phyloP scores from a whole-genome alignment of 768 basidiomycete species.

The Leccinum rimulosum region DNA sequence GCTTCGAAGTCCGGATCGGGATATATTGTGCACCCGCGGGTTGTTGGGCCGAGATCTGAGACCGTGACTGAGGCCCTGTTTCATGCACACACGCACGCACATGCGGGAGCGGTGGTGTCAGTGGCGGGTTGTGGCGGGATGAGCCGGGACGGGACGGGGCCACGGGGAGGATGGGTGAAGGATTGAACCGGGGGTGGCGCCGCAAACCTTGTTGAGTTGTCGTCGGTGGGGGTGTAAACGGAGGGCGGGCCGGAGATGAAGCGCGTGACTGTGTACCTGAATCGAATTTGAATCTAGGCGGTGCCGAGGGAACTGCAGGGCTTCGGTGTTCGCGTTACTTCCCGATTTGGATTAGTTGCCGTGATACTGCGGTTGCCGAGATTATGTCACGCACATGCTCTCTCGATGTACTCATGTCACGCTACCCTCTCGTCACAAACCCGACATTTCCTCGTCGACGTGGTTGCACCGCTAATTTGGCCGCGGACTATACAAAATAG shows the following conservation, averaged over 20 bases:
- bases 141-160: slow-evolving; percentile 10
- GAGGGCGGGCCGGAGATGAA: slow-evolving; percentile 19
- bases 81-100: slow-evolving; percentile 3
- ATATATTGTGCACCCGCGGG: slow-evolving; percentile 13
- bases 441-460: slow-evolving; percentile 36
- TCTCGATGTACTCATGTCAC: slow-evolving; percentile 27
- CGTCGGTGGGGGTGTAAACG: slow-evolving; percentile 19
- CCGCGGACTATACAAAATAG: slow-evolving; percentile 30
- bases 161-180: slow-evolving; percentile 1
- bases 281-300: slow-evolving; percentile 43
- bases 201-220: slow-evolving; percentile 6
- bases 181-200: slow-evolving; percentile 21
- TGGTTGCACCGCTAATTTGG: slow-evolving; percentile 33
- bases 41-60: background rate
- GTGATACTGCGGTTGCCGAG: slow-evolving; percentile 33
- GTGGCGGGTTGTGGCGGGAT: slow-evolving; percentile 6
- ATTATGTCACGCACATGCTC: slow-evolving; percentile 28
- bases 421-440: slow-evolving; percentile 20
- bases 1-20: slow-evolving; percentile 18
- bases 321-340: slow-evolving; percentile 29
- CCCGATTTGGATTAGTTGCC: slow-evolving; percentile 37
- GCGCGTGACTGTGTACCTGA: slow-evolving; percentile 28
- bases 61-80: slow-evolving; percentile 11
- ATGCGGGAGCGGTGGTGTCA: background rate
- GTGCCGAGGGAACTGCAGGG: slow-evolving; percentile 37